phyloP scores from a whole-genome alignment of 2,329 filamentous ascomycete genomes.

The Ceratocystis albifundus region DNA sequence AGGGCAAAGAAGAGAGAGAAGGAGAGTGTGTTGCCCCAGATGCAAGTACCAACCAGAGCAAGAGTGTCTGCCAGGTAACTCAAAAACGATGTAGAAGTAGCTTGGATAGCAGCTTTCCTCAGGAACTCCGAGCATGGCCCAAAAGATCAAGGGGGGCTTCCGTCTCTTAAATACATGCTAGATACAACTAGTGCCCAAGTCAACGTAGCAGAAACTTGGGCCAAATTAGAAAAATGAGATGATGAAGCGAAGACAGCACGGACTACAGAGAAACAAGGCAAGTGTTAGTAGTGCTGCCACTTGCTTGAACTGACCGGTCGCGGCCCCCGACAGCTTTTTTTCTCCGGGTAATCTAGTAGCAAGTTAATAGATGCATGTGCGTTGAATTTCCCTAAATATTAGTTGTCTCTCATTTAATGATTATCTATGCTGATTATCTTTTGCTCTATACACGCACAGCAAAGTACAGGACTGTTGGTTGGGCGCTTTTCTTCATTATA shows the following conservation, averaged over 20 bases:
- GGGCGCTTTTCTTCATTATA: too few relatives aligned
- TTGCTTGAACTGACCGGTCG: neutral
- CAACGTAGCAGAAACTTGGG: neutral
- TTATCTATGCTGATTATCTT: neutral
- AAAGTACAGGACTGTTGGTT: too few relatives aligned
- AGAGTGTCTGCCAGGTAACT: too few relatives aligned
- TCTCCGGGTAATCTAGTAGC: neutral
- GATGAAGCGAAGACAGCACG: slow-evolving; percentile 1
- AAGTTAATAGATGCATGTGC: neutral
- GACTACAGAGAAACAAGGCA: neutral
- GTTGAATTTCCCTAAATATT: neutral
- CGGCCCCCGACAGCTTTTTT: neutral
- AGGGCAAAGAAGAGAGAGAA: neutral
- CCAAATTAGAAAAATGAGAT: neutral
- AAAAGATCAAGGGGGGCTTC: neutral
- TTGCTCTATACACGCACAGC: too few relatives aligned
- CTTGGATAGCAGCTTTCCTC: neutral
- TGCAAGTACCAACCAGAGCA: neutral
- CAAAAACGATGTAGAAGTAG: neutral
- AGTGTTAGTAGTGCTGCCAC: neutral
- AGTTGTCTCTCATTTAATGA: neutral
- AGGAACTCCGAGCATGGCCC: neutral
- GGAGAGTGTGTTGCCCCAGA: neutral
- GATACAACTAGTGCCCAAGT: neutral
- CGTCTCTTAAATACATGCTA: neutral